Evolutionary conservation across 129 eudicot species (phyloP).

Genomic region (Kitagawia praeruptora): DNA sequence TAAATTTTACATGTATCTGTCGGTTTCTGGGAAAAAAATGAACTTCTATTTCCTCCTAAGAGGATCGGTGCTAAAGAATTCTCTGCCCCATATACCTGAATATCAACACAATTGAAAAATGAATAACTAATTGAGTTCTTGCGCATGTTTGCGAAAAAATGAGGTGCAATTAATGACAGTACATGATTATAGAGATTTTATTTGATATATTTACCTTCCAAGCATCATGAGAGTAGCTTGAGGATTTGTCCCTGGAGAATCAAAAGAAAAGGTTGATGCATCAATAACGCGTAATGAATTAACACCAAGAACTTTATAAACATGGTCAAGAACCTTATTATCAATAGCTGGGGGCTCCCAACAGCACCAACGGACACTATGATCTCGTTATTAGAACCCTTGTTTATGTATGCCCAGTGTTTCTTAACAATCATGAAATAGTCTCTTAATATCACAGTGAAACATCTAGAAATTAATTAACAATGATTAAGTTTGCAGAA

Average conservation of each 20-base stretch:
- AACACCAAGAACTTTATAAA: constrained; percentile 56
- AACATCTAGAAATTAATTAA: no score
- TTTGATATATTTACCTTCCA: constrained; percentile 41
- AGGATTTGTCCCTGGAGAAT: constrained; percentile 93
- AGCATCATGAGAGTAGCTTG: constrained; percentile 98
- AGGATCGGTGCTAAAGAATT: constrained; percentile 38
- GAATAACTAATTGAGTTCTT: background rate
- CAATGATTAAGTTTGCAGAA: no score
- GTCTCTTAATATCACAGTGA: no score
- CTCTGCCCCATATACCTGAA: constrained; percentile 70
- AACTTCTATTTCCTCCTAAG: constrained; percentile 6
- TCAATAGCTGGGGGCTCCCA: constrained; percentile 73
- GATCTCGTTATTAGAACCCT: constrained; percentile 45
- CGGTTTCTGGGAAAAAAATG: background rate
- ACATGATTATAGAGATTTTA: background rate
- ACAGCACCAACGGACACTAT: constrained; percentile 72
- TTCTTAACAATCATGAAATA: no score
- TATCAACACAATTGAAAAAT: background rate
- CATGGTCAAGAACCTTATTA: constrained; percentile 53
- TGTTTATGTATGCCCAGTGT: constrained; percentile 38
- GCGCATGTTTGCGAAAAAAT: background rate
- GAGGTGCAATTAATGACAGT: background rate
- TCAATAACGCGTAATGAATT: constrained; percentile 64
- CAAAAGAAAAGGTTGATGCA: constrained; percentile 52
- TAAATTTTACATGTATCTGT: background rate